Evolutionary conservation across 306 rosid genomes (phyloP), one percentile per base, ranked within the genome.

Genomic region (Spatholobus suberectus): DNA sequence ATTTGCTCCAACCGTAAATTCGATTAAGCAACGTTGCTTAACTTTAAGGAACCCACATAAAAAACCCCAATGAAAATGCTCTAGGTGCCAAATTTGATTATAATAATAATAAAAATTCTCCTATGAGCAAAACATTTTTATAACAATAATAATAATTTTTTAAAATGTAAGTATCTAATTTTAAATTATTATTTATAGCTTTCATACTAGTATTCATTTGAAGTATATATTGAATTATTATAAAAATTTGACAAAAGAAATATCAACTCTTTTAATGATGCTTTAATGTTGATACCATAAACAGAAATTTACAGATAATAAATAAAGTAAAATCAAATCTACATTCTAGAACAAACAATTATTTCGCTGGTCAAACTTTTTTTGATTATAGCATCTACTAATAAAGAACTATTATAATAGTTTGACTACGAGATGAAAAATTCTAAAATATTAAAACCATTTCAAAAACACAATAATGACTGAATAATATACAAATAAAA

Each of bases 361-460:
- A 40, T 38, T 40, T 12, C 7, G 9, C 6, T 13, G 66, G 84
- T 81, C 84, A 73, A 73, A 62, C 26, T 18, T 37, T 23, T 47
- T 58, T 27, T 58, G 40, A 32, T 59, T 46, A 52, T 59, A 59
- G 59, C 52, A 59, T 58, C 52, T 27, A 1, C 7, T 66, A 46
- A 61, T 61, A 44, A 61, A 81, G 24, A 70, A 35, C 6, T 8
- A 3, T 59, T 3, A 61, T 8, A 46, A 73, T 18, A 61, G 43
- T 61, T 81, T 81, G 84, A 81, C 74, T 35, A 4, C 0, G 21
- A 35, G 38, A 69, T 69, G 23, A 70, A 68, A 57, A 80, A 71
- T 13, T 1, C n/a, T 0, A 18, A 54, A 74, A 71, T 46, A 12
- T 24, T 23, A 43, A 80, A 26, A 8, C 21, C 8, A 13, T 15